Base-by-base conservation (phyloP, 306 rosid species). In the Malus sylvestris region DNA sequence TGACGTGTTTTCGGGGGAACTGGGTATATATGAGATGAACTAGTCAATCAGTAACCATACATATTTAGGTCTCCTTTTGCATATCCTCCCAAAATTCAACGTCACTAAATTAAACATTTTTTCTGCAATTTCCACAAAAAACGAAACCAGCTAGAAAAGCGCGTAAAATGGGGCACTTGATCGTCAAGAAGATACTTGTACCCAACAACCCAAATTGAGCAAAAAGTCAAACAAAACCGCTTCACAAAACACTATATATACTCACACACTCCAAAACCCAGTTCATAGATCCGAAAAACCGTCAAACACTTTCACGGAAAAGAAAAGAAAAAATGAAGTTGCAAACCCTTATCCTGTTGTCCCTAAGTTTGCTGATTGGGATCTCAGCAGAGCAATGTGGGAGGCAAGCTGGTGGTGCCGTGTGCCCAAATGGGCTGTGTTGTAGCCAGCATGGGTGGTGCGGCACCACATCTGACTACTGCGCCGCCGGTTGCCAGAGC, bases 361-460 rank as follows among this genome's bases (percentile, higher is more conserved):
- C 45, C 30, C 25, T 76, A 59, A 22, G 59, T 25, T 67, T 76
- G 59, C 5, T 67, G 59, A 44, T 76, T 5, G 45, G 68, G 6
- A 20, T 8, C 69, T 52, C 70, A 15, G 84, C 78, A 32, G 77
- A 81, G 18, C 74, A 76, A 15, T 82, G 82, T 46, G 85, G 85
- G 16, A 22, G 30, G 19, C 77, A 82, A 57, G 80, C 77, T 1
- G 61, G 86, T 18, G 76, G 72, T 6, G 76, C 60, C 2, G 4
- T 20, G 55, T 75, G 84, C 25, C 80, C 75, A 0, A 68, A 68
- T 40, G 32, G 73, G 11, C 46, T 57, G 59, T 81, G 85, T 19
- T 82, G 85, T 29, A 77, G 79, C 71, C 12, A 60, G 15, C 4
- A 3, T 16, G 85, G 85, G 59, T 82, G 78, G 78, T 82, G 85